Percentiles rank a stretch among this genome's conserved stretches.
These are phyloP conservation scores for Funneliformis caledonium DNA, from an alignment of 371 early-diverging fungal species.

Conservation along the genomic window DNA sequence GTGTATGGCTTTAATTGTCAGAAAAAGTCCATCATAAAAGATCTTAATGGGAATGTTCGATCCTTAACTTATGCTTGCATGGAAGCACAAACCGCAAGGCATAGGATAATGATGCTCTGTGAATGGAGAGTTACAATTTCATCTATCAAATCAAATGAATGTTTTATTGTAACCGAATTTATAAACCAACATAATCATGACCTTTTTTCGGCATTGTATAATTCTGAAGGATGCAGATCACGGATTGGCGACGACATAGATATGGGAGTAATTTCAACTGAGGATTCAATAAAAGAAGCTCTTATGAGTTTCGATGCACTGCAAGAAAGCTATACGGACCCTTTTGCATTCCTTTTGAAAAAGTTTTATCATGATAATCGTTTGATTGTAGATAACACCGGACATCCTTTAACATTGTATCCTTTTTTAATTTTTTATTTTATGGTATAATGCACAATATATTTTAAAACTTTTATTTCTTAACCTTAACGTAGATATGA, in stretches of 20 bases:
- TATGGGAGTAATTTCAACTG: neutral
- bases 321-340: neutral
- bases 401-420: conserved; percentile 21
- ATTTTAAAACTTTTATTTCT: neutral
- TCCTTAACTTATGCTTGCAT: neutral
- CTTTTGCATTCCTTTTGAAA: neutral
- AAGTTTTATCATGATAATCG: neutral
- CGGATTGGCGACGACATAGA: neutral
- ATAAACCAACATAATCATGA: conserved; percentile 20
- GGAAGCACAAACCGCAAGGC: neutral
- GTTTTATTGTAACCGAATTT: conserved; percentile 14
- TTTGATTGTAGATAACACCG: neutral
- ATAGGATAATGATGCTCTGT: neutral
- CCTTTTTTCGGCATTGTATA: neutral
- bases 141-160: neutral
- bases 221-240: neutral
- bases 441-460: neutral
- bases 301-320: neutral
- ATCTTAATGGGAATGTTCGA: neutral
- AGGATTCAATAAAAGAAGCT: neutral
- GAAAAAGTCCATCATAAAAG: neutral
- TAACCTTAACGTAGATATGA: conserved; percentile 5
- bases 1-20: neutral
- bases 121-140: conserved; percentile 5
- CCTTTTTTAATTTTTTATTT: neutral